Evolutionary conservation across 192 early-diverging fungal genomes (phyloP).

Genomic region (Linnemannia zychae): DNA sequence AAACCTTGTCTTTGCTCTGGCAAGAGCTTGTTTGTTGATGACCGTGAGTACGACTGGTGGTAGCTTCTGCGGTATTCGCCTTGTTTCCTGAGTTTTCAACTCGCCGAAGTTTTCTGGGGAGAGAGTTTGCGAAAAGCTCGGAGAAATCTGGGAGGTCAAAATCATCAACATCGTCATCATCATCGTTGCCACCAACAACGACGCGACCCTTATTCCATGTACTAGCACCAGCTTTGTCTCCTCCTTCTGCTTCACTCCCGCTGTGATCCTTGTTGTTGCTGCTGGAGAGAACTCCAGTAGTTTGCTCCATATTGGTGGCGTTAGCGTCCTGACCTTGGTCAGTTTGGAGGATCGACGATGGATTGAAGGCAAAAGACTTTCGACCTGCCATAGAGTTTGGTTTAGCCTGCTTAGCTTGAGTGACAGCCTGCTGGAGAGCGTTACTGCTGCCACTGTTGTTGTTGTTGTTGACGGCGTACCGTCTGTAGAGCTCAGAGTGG

Average conservation of each 20-base stretch:
- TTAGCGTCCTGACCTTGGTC: neutral
- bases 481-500: neutral
- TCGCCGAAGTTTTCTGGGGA: conserved; percentile 1
- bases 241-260: neutral
- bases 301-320: neutral
- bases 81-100: neutral
- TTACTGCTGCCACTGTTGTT: neutral
- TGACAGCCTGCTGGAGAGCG: neutral
- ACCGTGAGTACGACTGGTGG: too few relatives aligned
- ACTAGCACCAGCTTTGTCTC: too few relatives aligned
- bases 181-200: neutral
- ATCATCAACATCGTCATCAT: neutral
- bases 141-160: conserved; percentile 9
- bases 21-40: too few relatives aligned
- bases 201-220: neutral
- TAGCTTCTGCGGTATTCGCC: neutral
- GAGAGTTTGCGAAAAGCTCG: neutral
- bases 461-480: neutral
- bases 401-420: neutral
- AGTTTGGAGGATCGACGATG: neutral
- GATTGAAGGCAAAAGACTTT: neutral
- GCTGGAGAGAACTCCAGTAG: neutral
- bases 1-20: neutral
- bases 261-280: neutral
- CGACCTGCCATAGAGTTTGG: neutral